These are phyloP conservation scores for Sclerospora graminicola DNA, from an alignment of 352 stramenopile genomes.

Conservation along the genomic window DNA sequence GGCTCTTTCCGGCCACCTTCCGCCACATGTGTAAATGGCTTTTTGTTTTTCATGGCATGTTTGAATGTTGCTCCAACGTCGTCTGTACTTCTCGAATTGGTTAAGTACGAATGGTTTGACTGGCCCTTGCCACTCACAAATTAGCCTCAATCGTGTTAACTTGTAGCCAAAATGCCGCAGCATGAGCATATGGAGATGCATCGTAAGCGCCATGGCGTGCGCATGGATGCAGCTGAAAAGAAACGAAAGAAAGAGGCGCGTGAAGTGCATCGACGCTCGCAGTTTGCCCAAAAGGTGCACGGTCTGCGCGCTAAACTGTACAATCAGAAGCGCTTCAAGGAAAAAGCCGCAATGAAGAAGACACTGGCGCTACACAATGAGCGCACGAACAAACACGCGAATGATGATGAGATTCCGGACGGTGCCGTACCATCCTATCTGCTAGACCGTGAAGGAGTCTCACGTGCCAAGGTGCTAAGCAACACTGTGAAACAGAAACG, in stretches of 20 bases:
- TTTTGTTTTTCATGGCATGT: too few species aligned
- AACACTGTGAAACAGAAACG: constrained; percentile 99
- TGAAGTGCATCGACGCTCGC: constrained; percentile 93
- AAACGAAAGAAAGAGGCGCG: constrained; percentile 98
- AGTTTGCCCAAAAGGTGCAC: constrained; percentile 98
- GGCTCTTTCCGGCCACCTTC: constrained; percentile 4
- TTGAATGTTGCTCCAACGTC: constrained; percentile 5
- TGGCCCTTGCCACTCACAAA: too few species aligned
- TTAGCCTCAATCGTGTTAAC: too few species aligned
- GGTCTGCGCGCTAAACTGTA: constrained; percentile 98
- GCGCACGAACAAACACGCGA: constrained; percentile 97
- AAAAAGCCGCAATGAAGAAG: constrained; percentile 99
- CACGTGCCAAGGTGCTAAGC: constrained; percentile 97
- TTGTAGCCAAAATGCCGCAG: constrained; percentile 86
- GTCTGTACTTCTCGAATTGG: neutral
- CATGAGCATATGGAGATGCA: constrained; percentile 99
- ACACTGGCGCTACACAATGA: constrained; percentile 98
- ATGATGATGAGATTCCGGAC: constrained; percentile 95
- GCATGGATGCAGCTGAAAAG: constrained; percentile 94
- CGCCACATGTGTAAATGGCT: too few species aligned
- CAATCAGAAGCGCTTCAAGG: constrained; percentile 99
- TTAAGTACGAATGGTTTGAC: constrained; percentile 18
- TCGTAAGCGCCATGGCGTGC: constrained; percentile 97
- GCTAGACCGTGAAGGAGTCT: constrained; percentile 97
- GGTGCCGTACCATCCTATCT: constrained; percentile 98